Percentiles rank a stretch among this genome's conserved stretches.
These are phyloP conservation scores for Buddleja alternifolia DNA, from an alignment of 257 asterid species.

Conservation along the genomic window DNA sequence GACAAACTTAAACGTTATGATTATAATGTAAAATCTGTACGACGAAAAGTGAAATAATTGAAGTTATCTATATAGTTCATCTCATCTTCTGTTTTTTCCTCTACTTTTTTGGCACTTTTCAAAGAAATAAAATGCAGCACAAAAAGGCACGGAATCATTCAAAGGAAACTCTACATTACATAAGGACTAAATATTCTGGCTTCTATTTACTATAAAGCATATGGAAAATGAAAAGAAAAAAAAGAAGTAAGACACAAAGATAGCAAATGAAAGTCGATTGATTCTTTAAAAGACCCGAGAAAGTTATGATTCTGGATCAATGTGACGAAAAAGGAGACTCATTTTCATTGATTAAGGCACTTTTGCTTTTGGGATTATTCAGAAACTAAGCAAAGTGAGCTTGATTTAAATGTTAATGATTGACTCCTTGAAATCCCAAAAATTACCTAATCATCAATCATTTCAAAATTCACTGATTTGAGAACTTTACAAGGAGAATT, in stretches of 20 bases:
- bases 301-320: no score
- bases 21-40: neutral
- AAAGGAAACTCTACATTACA: neutral
- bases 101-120: slow-evolving; percentile 4
- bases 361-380: slow-evolving; percentile 12
- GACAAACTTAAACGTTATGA: neutral
- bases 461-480: neutral
- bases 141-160: neutral
- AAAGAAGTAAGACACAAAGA: no score
- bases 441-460: neutral
- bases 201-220: neutral
- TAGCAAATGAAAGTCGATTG: no score
- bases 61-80: no score
- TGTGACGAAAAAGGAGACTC: slow-evolving; percentile 14
- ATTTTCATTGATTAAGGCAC: neutral
- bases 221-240: slow-evolving; percentile 6
- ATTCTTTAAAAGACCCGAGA: no score
- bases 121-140: neutral
- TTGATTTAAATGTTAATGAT: slow-evolving; percentile 5
- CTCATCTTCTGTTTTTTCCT: neutral
- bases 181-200: neutral
- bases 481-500: neutral
- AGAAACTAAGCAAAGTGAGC: slow-evolving; percentile 25
- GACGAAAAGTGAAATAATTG: no score
- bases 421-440: neutral